Evolutionary conservation across 2,329 filamentous ascomycete genomes (phyloP), one percentile per base, ranked within the genome.

Genomic region (Microdochium nivale): DNA sequence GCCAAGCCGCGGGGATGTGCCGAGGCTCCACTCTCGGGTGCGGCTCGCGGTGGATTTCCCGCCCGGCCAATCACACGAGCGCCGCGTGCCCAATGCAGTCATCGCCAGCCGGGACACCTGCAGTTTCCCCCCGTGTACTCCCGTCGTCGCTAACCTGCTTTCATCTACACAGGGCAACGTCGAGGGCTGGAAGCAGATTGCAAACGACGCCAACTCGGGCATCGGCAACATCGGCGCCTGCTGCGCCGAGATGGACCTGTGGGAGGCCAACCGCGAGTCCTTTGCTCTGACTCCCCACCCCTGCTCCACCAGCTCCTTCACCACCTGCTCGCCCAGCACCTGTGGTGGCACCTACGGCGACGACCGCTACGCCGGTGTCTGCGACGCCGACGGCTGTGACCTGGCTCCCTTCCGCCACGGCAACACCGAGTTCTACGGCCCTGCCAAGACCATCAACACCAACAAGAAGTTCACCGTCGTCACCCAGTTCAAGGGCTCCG

Each of bases 391-490:
- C 60, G 82, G 82, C 37, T 86, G 83, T 58, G 82, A 84, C 63
- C 84, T 80, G 74, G 84, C 84, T 73, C 70, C 77, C n/a, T 86
- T 77, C 76, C 79, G 81, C 61, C 75, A 81, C 71, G 83, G 82
- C 53, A 74, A 78, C 65, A 68, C 69, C 30, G 67, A 72, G 66
- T 86, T 84, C 73, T 85, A 79, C 68, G 82, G 82, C 51, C 69
- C 74, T 2, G 78, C 75, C 56, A 71, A 71, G 62, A 80, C 70
- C 25, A 68, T 85, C 58, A 76, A 84, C 65, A 82, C 79, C 50
- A 73, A 63, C 58, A 72, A 73, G 61, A 75, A 76, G 52, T 74
- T 84, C 63, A 85, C 80, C 21, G 79, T 84, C 32, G 76, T 84
- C 50, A 81, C 80, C 11, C 80, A 81, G 59, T 84, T 84, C 68